Evolutionary conservation across 1,139 yeast genomes (phyloP).

Genomic region (Debaryomycetaceae sp.): DNA sequence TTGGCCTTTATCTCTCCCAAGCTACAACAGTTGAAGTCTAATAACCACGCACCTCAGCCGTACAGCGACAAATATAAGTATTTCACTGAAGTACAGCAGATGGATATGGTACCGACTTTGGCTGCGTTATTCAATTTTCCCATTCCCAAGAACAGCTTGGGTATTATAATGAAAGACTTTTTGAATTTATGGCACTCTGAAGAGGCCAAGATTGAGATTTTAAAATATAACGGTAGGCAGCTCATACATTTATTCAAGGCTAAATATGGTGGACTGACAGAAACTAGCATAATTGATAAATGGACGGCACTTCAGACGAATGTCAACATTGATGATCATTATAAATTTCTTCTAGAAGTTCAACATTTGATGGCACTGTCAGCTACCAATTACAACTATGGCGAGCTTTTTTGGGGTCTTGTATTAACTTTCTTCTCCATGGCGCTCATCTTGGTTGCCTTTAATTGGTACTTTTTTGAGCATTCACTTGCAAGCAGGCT

Average conservation of each 20-base stretch:
- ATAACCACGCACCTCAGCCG: slow-evolving; percentile 33
- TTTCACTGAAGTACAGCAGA: slow-evolving; percentile 60
- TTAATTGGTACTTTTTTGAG: slow-evolving; percentile 13
- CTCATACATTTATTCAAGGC: slow-evolving; percentile 36
- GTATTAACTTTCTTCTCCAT: slow-evolving; percentile 27
- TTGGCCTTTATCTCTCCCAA: slow-evolving; percentile 64
- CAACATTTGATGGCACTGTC: slow-evolving; percentile 60
- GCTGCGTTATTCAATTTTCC: slow-evolving; percentile 73
- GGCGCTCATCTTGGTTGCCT: slow-evolving; percentile 17
- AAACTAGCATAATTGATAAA: slow-evolving; percentile 11
- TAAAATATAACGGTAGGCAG: slow-evolving; percentile 63
- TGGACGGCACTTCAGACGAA: slow-evolving; percentile 12
- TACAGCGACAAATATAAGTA: slow-evolving; percentile 46
- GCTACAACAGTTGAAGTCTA: slow-evolving; percentile 27
- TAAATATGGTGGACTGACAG: slow-evolving; percentile 13
- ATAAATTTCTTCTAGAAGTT: slow-evolving; percentile 40
- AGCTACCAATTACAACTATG: slow-evolving; percentile 70
- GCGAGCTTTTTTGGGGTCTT: slow-evolving; percentile 49
- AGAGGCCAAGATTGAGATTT: slow-evolving; percentile 35
- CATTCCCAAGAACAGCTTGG: slow-evolving; percentile 82
- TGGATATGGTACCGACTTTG: slow-evolving; percentile 86
- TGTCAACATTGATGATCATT: slow-evolving; percentile 19
- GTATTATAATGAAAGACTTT: slow-evolving; percentile 60
- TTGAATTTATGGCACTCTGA: slow-evolving; percentile 48
- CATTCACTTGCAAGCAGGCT: slow-evolving; percentile 7